phyloP scores from a whole-genome alignment of 1,284 basidiomycete genomes.

The Dichomitus squalens region DNA sequence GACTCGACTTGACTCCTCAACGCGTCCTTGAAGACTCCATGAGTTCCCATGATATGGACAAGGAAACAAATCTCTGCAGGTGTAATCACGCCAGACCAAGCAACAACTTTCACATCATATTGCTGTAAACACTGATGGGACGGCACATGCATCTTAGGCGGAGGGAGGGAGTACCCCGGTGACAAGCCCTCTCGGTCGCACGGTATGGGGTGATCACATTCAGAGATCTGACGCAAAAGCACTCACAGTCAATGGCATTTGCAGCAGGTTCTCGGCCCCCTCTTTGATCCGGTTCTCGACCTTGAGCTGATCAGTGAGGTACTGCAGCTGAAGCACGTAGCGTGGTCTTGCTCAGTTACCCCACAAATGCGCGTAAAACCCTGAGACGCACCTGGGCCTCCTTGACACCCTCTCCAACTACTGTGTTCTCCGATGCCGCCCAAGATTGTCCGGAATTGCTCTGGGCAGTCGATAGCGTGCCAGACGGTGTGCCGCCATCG shows the following conservation, averaged over 20 bases:
- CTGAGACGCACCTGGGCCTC: constrained; percentile 13
- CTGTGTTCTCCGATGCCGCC: constrained; percentile 6
- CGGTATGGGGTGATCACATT: background rate
- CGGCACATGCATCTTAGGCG: background rate
- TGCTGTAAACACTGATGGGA: background rate
- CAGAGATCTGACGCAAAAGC: background rate
- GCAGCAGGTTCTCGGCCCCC: constrained; percentile 83
- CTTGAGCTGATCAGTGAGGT: constrained; percentile 67
- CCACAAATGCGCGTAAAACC: too few relatives aligned
- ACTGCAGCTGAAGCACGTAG: constrained; percentile 53
- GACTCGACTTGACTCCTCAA: constrained; percentile 75
- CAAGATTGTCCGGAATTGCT: constrained; percentile 6
- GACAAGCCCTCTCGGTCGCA: background rate
- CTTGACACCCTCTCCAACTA: constrained; percentile 5
- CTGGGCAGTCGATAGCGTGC: constrained; percentile 6
- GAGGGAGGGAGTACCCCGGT: background rate
- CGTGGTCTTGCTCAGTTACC: constrained; percentile 1
- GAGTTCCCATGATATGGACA: constrained; percentile 8
- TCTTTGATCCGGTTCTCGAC: constrained; percentile 81
- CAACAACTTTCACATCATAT: background rate
- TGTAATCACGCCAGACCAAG: background rate
- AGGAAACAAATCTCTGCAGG: background rate
- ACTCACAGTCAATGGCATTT: constrained; percentile 63
- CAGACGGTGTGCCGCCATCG: constrained; percentile 12
- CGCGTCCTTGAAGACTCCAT: constrained; percentile 46